phyloP scores from a whole-genome alignment of 352 stramenopile genomes.

The Phytophthora lateralis region DNA sequence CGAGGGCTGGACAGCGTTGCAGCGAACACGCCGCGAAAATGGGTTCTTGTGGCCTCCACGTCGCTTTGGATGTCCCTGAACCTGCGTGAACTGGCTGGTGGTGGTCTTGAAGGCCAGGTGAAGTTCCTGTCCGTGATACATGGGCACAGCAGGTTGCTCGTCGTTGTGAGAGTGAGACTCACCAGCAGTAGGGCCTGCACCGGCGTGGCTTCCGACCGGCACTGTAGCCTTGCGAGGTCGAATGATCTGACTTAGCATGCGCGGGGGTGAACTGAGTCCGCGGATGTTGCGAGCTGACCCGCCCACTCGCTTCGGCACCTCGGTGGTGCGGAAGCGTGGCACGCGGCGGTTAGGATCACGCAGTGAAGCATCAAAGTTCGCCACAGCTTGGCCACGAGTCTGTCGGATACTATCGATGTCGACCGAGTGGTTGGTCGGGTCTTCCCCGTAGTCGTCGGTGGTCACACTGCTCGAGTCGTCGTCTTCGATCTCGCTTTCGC shows the following conservation, averaged over 20 bases:
- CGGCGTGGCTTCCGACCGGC: constrained; percentile 11
- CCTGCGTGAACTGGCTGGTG: constrained; percentile 45
- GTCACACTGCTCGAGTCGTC: constrained; percentile 44
- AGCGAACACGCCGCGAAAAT: constrained; percentile 62
- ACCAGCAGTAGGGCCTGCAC: neutral
- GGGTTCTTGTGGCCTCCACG: constrained; percentile 41
- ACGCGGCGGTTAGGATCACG: constrained; percentile 25
- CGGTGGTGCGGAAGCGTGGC: constrained; percentile 40
- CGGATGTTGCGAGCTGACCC: constrained; percentile 46
- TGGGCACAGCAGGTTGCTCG: constrained; percentile 30
- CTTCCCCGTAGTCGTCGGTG: constrained; percentile 40
- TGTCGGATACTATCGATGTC: constrained; percentile 48
- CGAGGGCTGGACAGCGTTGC: constrained; percentile 35
- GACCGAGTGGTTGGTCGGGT: constrained; percentile 36
- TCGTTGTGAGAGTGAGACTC: constrained; percentile 2
- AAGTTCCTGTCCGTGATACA: constrained; percentile 63
- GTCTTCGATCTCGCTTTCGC: constrained; percentile 34
- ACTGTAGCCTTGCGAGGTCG: constrained; percentile 37
- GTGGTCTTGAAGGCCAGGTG: constrained; percentile 61
- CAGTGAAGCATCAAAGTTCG: constrained; percentile 50
- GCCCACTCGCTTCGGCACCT: constrained; percentile 26
- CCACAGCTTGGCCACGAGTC: constrained; percentile 35
- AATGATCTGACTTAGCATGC: constrained; percentile 47
- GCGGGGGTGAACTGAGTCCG: constrained; percentile 54
- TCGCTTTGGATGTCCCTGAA: constrained; percentile 50